Base-by-base conservation (phyloP, 2,329 filamentous ascomycete genomes). In the Davidsoniella australis region DNA sequence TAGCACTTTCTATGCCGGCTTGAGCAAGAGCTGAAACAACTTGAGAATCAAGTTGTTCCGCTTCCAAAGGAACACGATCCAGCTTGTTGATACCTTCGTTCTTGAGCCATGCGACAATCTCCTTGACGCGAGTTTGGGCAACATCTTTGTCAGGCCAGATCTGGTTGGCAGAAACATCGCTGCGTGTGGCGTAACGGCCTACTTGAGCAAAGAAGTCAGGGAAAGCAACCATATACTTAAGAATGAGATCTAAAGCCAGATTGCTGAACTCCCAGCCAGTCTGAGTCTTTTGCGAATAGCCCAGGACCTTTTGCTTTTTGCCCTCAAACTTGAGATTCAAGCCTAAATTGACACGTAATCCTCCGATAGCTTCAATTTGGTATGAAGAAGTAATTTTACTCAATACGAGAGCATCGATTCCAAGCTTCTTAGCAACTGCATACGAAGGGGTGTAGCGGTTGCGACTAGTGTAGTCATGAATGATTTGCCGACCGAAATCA, bases 371-470 rank as follows among this genome's bases (percentile, higher is more conserved):
- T 50, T 78, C 77, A 51, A 98, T 84, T 49, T 81, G 83, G 63
- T 94, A 96, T 0, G 89, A 88, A 1, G 91, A 94, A 0, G 91
- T 96, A 58, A 98, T 84, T 70, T 94, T 98, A 64, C 88, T 94
- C 29, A 98, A 69, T 2, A 91, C 83, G 45, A 98, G 71, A 6
- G 88, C 82, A 56, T 94, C 88, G 54, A 98, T 70, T 4, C 76
- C 73, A 9, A 98, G 71, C 60, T 82, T 78, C 59, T 79, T 83
- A 12, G 93, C 85, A 53, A 98, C 85, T n/a, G 81, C 75, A 62
- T 81, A 96, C 0, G 89, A 93, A 5, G 91, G 88, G 24, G 75
- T 79, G 63, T 96, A 98, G 1, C 76, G 80, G 51, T 78, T 85
- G 48, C 71, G 68, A 45, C 71, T 72, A 61, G 89, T 82, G 16